These are phyloP conservation scores for Closterium sp. DNA, from an alignment of 139 green algal genomes.

Conservation along the genomic window DNA sequence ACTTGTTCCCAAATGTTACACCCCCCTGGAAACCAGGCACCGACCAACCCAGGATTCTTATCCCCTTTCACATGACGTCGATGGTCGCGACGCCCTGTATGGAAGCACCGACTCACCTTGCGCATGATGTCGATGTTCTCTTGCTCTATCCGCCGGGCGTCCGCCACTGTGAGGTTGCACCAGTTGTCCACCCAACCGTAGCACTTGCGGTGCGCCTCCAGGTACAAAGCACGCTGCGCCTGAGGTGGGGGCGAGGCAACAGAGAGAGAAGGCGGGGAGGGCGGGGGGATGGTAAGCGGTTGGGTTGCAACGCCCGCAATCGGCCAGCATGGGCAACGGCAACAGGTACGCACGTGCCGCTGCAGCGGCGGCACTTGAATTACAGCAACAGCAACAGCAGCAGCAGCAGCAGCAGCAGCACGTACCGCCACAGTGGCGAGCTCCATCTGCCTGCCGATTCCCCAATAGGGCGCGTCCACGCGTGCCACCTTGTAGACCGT, in stretches of 20 bases:
- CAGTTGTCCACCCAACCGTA: constrained; percentile 48
- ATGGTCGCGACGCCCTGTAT: too few species aligned
- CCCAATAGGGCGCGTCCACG: constrained; percentile 48
- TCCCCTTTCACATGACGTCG: too few species aligned
- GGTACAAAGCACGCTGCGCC: constrained; percentile 22
- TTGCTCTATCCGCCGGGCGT: constrained; percentile 30
- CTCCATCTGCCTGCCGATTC: constrained; percentile 27
- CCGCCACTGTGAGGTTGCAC: constrained; percentile 23
- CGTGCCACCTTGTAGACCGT: constrained; percentile 45
- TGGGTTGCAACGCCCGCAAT: too few species aligned
- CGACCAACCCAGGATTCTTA: too few species aligned
- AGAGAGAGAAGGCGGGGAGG: not conserved
- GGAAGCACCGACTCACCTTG: not conserved
- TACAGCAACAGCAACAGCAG: not conserved
- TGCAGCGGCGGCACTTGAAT: too few species aligned
- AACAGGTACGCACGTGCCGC: too few species aligned
- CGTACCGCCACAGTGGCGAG: not conserved
- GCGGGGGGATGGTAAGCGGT: too few species aligned
- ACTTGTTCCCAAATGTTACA: too few species aligned
- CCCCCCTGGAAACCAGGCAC: too few species aligned
- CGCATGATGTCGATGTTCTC: constrained; percentile 17
- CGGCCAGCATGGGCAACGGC: too few species aligned
- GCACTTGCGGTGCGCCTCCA: constrained; percentile 37
- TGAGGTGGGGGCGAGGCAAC: too few species aligned
- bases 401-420: not conserved